Percentiles rank a stretch among this genome's conserved stretches.
These are phyloP conservation scores for Sistotremastrum suecicum DNA, from an alignment of 768 basidiomycete genomes.

Conservation along the genomic window DNA sequence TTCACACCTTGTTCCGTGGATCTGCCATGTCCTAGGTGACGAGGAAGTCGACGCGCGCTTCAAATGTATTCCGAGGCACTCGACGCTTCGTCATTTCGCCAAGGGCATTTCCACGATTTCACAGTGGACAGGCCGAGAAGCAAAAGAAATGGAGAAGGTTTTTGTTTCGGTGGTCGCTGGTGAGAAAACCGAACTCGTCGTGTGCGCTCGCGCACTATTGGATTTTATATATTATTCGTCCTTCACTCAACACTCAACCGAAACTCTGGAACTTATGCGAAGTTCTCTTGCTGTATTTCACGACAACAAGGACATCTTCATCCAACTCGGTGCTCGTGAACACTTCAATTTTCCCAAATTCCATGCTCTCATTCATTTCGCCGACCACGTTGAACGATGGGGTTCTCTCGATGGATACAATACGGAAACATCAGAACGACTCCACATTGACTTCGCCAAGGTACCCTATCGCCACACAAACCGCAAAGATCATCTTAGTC, in stretches of 20 bases:
- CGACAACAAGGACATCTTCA: conserved; percentile 13
- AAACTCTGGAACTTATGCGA: conserved; percentile 16
- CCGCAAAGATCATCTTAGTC: conserved; percentile 10
- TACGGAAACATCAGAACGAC: conserved; percentile 18
- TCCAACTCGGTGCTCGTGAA: conserved; percentile 9
- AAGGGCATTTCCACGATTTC: conserved; percentile 26
- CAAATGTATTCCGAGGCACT: conserved; percentile 16
- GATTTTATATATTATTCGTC: conserved; percentile 17
- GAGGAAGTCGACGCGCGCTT: conserved; percentile 25
- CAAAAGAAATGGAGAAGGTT: conserved; percentile 19
- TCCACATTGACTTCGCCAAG: conserved; percentile 33
- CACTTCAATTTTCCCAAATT: conserved; percentile 20
- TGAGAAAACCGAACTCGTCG: conserved; percentile 9
- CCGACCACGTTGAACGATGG: conserved; percentile 13
- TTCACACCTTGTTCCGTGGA: no score
- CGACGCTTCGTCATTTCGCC: conserved; percentile 25
- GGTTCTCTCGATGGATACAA: conserved; percentile 22
- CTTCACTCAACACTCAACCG: conserved; percentile 19
- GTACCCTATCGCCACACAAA: conserved; percentile 14
- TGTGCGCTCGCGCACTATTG: conserved; percentile 11
- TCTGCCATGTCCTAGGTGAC: conserved; percentile 6
- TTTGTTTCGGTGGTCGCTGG: conserved; percentile 16
- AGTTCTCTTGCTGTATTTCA: conserved; percentile 16
- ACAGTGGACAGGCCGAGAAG: conserved; percentile 31
- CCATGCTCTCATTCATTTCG: conserved; percentile 14